Percentiles rank a stretch among this genome's conserved stretches.
Conservation (phyloP, 164 flowering plant genomes). For the Paratinospora sagittata region DNA sequence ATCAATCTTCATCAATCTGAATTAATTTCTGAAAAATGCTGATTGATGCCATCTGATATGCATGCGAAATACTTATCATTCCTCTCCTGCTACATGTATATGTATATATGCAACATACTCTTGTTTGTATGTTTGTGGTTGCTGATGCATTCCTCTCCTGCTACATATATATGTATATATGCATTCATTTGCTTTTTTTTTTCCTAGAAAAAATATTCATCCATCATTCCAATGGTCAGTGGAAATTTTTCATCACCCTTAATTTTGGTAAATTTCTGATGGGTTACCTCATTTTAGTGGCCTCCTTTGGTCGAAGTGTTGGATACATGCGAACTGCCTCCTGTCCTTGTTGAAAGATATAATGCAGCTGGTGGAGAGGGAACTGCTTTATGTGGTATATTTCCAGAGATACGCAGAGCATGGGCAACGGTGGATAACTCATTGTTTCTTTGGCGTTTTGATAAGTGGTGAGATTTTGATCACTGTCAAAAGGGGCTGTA, state of each 20-base stretch:
- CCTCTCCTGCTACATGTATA: too few species aligned
- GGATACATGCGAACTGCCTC: slow-evolving; percentile 84
- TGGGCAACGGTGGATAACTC: slow-evolving; percentile 99
- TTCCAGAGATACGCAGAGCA: slow-evolving; percentile 94
- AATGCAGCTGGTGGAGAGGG: slow-evolving; percentile 98
- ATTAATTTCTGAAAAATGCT: not conserved
- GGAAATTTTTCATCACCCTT: not conserved
- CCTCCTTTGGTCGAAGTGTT: slow-evolving; percentile 90
- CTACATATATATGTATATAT: not conserved
- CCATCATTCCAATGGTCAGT: not conserved
- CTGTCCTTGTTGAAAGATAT: slow-evolving; percentile 81
- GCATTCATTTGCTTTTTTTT: slow-evolving; percentile 1
- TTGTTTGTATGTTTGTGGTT: too few species aligned
- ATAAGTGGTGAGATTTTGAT: slow-evolving; percentile 66
- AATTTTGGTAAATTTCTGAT: slow-evolving; percentile 1
- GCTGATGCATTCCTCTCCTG: too few species aligned
- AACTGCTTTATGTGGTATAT: slow-evolving; percentile 92
- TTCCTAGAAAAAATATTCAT: not conserved
- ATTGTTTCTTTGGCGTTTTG: slow-evolving; percentile 96
- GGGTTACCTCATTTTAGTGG: slow-evolving; percentile 57
- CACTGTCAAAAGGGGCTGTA: not conserved
- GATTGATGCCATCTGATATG: too few species aligned
- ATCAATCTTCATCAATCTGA: not conserved
- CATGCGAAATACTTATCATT: not conserved
- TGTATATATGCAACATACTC: too few species aligned